Percentiles rank a stretch among this genome's conserved stretches.
Conservation (phyloP, 345 rosid genomes). For the Acer negundo region DNA sequence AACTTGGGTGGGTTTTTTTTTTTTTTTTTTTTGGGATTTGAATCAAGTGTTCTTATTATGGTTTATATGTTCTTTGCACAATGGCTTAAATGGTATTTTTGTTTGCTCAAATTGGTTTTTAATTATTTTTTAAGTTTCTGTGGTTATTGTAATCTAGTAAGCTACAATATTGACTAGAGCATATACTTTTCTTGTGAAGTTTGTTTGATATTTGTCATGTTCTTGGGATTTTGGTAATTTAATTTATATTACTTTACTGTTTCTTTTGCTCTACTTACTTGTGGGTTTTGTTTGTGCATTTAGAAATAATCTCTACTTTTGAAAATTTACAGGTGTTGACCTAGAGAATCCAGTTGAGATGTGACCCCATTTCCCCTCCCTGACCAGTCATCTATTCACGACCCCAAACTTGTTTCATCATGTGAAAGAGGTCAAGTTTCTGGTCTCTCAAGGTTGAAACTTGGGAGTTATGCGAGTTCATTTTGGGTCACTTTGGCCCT, state of each 20-base stretch:
- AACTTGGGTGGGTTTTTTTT: background rate
- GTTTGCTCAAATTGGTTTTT: background rate
- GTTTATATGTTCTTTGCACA: background rate
- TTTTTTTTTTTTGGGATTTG: background rate
- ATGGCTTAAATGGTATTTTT: background rate
- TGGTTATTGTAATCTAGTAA: background rate
- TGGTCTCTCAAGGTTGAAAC: constrained; percentile 61
- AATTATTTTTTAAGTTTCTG: background rate
- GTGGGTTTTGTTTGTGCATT: constrained; percentile 7
- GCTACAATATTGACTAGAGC: background rate
- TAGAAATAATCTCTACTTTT: constrained; percentile 15
- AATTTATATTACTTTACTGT: background rate
- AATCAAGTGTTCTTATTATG: background rate
- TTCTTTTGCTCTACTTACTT: background rate
- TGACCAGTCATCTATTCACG: constrained; percentile 21
- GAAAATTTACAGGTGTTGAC: constrained; percentile 45
- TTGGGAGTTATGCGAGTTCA: constrained; percentile 64
- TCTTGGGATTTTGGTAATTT: background rate
- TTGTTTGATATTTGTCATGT: background rate
- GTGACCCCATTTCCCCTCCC: constrained; percentile 42
- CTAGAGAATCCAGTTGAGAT: constrained; percentile 46
- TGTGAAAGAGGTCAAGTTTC: constrained; percentile 81
- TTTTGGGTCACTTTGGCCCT: constrained; percentile 60
- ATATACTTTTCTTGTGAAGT: background rate
- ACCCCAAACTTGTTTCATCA: constrained; percentile 35